phyloP scores from a whole-genome alignment of 208 protist genomes.

The Wallacemonas sp. region DNA sequence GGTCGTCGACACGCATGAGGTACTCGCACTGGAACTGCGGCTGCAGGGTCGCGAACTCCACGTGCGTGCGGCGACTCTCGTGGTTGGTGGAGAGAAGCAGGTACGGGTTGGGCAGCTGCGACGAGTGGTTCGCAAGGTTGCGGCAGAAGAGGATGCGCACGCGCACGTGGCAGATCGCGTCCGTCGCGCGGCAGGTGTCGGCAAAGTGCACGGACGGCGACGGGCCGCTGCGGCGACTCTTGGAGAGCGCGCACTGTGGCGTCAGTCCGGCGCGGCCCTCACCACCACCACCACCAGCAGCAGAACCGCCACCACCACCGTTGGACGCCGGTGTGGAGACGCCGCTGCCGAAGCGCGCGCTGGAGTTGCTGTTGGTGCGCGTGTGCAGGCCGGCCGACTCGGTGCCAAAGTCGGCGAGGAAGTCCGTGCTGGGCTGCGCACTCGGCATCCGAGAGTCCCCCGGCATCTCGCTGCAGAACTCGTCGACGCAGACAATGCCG shows the following conservation, averaged over 20 bases:
- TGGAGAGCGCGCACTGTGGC: neutral
- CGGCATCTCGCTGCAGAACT: conserved; percentile 39
- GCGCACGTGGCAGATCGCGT: conserved; percentile 21
- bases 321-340: neutral
- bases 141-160: conserved; percentile 74
- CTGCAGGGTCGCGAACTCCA: conserved; percentile 54
- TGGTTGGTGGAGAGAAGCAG: conserved; percentile 73
- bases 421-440: neutral
- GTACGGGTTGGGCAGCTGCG: conserved; percentile 63
- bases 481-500: conserved; percentile 49
- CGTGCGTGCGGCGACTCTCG: conserved; percentile 55
- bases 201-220: conserved; percentile 1
- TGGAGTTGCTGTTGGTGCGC: neutral
- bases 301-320: too few relatives aligned
- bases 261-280: neutral
- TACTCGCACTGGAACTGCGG: conserved; percentile 77
- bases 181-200: neutral
- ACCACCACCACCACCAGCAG: too few relatives aligned
- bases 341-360: neutral
- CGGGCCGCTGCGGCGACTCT: neutral
- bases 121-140: conserved; percentile 38
- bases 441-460: conserved; percentile 12
- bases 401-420: neutral
- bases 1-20: conserved; percentile 56
- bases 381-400: neutral